A percentile compares a stretch with the other conserved stretches of the same genome.
Conservation (phyloP, 768 basidiomycete genomes). For the Pulveroboletus frians region DNA sequence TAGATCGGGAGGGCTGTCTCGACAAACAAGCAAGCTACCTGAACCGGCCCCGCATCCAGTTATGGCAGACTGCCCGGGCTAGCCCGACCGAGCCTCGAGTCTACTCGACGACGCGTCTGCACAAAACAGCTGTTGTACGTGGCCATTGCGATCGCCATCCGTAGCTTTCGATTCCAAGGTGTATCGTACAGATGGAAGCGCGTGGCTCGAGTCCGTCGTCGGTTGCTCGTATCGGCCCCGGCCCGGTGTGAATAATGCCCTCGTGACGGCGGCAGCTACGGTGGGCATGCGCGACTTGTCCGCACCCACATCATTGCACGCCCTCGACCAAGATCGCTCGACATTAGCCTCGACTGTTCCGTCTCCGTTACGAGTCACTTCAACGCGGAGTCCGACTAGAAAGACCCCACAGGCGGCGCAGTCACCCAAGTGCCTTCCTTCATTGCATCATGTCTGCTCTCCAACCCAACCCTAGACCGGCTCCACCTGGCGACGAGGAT, state of each 20-base stretch:
- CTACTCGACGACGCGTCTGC: not conserved
- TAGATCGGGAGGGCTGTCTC: not conserved
- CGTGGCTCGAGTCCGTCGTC: too few relatives aligned
- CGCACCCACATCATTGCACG: not conserved
- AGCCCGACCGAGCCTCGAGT: not conserved
- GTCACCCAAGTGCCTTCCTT: not conserved
- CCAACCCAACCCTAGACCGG: slow-evolving; percentile 31
- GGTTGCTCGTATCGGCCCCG: not conserved
- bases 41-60: not conserved
- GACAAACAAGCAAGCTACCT: not conserved
- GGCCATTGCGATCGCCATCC: not conserved
- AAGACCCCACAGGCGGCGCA: not conserved
- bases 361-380: not conserved
- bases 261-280: not conserved
- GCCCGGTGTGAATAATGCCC: slow-evolving; percentile 3
- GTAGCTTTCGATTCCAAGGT: not conserved
- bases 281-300: not conserved
- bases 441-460: slow-evolving; percentile 33
- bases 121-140: not conserved
- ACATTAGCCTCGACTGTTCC: not conserved
- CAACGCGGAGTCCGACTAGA: not conserved
- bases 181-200: too few relatives aligned
- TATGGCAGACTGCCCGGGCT: not conserved
- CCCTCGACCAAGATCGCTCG: not conserved
- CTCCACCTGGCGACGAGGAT: slow-evolving; percentile 60